These are phyloP conservation scores for Jaenimonas drosophilae DNA, from an alignment of 208 protist genomes.

Conservation along the genomic window DNA sequence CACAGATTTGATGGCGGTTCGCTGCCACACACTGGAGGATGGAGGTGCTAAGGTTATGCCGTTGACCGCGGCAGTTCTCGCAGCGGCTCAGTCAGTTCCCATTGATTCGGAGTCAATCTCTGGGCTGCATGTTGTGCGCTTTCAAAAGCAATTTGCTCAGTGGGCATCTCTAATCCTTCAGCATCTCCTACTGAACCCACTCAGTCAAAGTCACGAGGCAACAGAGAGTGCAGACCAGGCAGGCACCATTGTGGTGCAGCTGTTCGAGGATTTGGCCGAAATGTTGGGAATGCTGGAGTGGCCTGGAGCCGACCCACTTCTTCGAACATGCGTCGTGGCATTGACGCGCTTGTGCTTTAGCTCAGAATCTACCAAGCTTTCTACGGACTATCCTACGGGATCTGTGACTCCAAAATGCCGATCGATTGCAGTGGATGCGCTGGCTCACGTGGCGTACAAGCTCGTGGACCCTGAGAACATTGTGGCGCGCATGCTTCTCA, in stretches of 20 bases:
- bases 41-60: conserved; percentile 34
- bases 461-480: conserved; percentile 22
- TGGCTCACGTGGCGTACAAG: conserved; percentile 43
- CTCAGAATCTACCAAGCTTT: too few species aligned
- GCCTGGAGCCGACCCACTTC: conserved; percentile 59
- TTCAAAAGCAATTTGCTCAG: conserved; percentile 50
- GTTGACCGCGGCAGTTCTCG: conserved; percentile 52
- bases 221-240: conserved; percentile 22
- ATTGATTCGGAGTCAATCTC: conserved; percentile 10
- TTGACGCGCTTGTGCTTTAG: conserved; percentile 24
- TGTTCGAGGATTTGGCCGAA: conserved; percentile 67
- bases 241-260: conserved; percentile 17
- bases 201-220: conserved; percentile 9
- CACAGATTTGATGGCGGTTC: conserved; percentile 25
- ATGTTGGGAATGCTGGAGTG: conserved; percentile 63
- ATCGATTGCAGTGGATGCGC: conserved; percentile 42
- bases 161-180: conserved; percentile 38
- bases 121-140: conserved; percentile 6
- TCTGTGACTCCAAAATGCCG: conserved; percentile 7
- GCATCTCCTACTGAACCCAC: conserved; percentile 20
- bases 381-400: not conserved
- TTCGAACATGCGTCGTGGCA: conserved; percentile 33
- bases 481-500: too few species aligned
- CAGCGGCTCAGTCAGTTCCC: conserved; percentile 61
- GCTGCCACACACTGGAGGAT: conserved; percentile 13